Base-by-base conservation (phyloP, 768 basidiomycete species). In the Hydnomerulius pinastri region DNA sequence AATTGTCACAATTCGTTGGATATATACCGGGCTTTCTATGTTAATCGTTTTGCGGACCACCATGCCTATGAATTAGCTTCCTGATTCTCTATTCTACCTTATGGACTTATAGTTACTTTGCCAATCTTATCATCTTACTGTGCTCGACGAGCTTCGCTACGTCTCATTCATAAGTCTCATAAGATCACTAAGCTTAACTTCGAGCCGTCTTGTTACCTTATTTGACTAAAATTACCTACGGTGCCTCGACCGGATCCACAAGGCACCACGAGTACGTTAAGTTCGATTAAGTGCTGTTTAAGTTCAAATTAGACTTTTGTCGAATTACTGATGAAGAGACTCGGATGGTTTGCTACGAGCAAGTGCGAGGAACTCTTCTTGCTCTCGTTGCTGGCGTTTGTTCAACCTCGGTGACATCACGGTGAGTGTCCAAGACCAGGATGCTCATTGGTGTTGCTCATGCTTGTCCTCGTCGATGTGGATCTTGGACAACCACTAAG, bases 371-470 rank as follows among this genome's bases (percentile, higher is more conserved):
- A 93, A 77, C 59, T n/a, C n/a, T n/a, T n/a, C n/a, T n/a, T n/a
- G n/a, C n/a, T n/a, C n/a, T n/a, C n/a, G n/a, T n/a, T n/a, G n/a
- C n/a, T n/a, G n/a, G n/a, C n/a, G n/a, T n/a, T n/a, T n/a, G n/a
- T n/a, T n/a, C n/a, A n/a, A n/a, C 92, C 88, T 52, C 91, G 88
- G 10, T 82, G 74, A n/a, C n/a, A n/a, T n/a, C n/a, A n/a, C n/a
- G n/a, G n/a, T n/a, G n/a, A n/a, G n/a, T n/a, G n/a, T n/a, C n/a
- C n/a, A n/a, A n/a, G n/a, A n/a, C n/a, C n/a, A n/a, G n/a, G n/a
- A n/a, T 62, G 90, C 88, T 23, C 91, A 72, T 61, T 92, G 87
- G 66, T 91, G 90, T 41, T 91, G 76, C 67, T 90, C 92, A 68
- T 83, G 92, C 86, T 76, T 11, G 85, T 80, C 37, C 85, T 76